Evolutionary conservation across 805 yeast genomes (phyloP).

Genomic region (Yamadazyma olivae): DNA sequence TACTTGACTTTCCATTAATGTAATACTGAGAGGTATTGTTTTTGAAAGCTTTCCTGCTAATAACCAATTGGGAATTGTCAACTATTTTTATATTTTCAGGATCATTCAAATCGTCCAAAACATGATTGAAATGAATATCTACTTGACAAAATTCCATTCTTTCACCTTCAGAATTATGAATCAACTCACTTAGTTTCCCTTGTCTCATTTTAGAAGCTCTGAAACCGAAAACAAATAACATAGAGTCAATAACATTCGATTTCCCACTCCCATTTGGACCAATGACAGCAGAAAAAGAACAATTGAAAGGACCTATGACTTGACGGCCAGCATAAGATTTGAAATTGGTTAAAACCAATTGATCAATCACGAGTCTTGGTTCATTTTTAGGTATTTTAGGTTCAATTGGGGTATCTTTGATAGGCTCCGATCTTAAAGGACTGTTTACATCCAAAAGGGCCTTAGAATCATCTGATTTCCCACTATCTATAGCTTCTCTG

Average conservation of each 20-base stretch:
- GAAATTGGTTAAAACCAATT: conserved; percentile 76
- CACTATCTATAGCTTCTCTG: conserved; percentile 4
- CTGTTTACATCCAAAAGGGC: neutral
- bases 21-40: conserved; percentile 78
- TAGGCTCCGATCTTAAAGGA: neutral
- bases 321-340: conserved; percentile 95
- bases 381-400: conserved; percentile 14
- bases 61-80: conserved; percentile 59
- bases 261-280: conserved; percentile 99
- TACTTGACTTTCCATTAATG: conserved; percentile 66
- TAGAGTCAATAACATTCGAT: conserved; percentile 94
- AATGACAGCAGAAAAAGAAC: conserved; percentile 93
- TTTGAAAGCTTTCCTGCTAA: conserved; percentile 75
- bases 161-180: conserved; percentile 77
- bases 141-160: conserved; percentile 77
- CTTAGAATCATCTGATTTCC: neutral
- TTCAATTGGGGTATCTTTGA: neutral
- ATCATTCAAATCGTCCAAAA: conserved; percentile 48
- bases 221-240: conserved; percentile 95
- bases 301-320: conserved; percentile 89
- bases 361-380: conserved; percentile 71
- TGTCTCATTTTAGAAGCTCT: conserved; percentile 97
- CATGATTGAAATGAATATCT: conserved; percentile 83
- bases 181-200: conserved; percentile 85
- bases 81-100: conserved; percentile 14